Evolutionary conservation across 768 basidiomycete genomes (phyloP).

Genomic region (Jaapia argillacea): DNA sequence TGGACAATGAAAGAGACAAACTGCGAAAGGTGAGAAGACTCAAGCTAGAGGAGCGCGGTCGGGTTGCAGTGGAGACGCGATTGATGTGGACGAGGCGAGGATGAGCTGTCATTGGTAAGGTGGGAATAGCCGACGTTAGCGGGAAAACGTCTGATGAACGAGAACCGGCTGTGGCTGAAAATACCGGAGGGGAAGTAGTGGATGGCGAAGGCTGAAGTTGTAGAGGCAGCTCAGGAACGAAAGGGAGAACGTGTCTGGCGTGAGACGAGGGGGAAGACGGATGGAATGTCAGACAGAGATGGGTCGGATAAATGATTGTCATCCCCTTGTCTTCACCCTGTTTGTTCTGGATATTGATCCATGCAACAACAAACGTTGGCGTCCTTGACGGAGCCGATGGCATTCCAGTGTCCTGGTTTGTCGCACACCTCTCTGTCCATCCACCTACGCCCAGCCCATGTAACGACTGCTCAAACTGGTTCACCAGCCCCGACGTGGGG

Average conservation of each 20-base stretch:
- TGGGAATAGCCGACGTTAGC: conserved; percentile 6
- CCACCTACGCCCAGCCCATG: conserved; percentile 50
- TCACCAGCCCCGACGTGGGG: conserved; percentile 47
- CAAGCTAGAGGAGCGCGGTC: conserved; percentile 6
- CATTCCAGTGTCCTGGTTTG: not conserved
- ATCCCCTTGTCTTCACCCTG: conserved; percentile 77
- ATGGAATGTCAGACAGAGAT: conserved; percentile 42
- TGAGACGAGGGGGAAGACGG: conserved; percentile 24
- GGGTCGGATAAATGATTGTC: conserved; percentile 60
- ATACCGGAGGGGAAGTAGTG: conserved; percentile 24
- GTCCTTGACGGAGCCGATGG: not conserved
- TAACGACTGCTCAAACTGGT: conserved; percentile 56
- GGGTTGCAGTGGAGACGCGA: conserved; percentile 1
- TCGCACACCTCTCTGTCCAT: conserved; percentile 35
- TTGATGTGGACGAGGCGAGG: conserved; percentile 4
- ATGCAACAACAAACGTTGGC: conserved; percentile 50
- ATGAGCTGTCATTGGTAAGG: not conserved
- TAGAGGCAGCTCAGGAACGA: conserved; percentile 54
- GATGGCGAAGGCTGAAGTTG: conserved; percentile 50
- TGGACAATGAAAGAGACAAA: not conserved
- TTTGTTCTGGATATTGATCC: conserved; percentile 66
- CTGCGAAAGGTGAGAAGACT: conserved; percentile 9
- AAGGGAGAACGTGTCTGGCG: conserved; percentile 33
- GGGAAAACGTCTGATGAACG: no score
- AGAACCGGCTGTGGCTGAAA: no score